These are phyloP conservation scores for Macadamia integrifolia DNA, from an alignment of 164 flowering plant species.

Conservation along the genomic window DNA sequence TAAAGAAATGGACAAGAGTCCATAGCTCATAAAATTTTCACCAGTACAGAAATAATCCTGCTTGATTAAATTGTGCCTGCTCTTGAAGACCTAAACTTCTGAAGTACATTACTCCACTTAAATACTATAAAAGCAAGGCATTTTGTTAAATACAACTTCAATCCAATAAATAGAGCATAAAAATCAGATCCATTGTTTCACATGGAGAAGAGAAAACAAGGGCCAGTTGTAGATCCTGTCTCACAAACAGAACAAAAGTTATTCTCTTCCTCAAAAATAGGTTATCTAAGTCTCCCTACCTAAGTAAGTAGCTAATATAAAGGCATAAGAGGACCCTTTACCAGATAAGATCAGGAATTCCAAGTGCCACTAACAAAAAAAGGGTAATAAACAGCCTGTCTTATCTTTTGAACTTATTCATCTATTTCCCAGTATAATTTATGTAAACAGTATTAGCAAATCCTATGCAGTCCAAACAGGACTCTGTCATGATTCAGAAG, in stretches of 20 bases:
- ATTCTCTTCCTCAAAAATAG: too few species aligned
- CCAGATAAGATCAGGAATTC: background rate
- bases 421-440: too few species aligned
- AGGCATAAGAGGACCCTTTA: background rate
- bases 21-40: background rate
- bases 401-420: constrained; percentile 22
- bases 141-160: background rate
- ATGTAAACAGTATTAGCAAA: too few species aligned
- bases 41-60: background rate
- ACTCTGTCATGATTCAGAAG: too few species aligned
- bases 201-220: background rate
- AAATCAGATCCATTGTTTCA: background rate
- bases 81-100: background rate
- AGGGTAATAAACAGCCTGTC: constrained; percentile 67
- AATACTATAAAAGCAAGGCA: background rate
- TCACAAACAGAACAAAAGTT: background rate
- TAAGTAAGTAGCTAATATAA: background rate
- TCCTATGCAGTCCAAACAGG: too few species aligned
- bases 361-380: constrained; percentile 28
- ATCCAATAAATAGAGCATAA: background rate
- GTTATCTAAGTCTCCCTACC: too few species aligned
- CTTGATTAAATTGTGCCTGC: background rate
- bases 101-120: too few species aligned
- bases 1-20: too few species aligned
- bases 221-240: background rate